Percentiles rank a stretch among this genome's conserved stretches.
Evolutionary conservation across 352 stramenopile species (phyloP).

Genomic region (Phytophthora litchii): DNA sequence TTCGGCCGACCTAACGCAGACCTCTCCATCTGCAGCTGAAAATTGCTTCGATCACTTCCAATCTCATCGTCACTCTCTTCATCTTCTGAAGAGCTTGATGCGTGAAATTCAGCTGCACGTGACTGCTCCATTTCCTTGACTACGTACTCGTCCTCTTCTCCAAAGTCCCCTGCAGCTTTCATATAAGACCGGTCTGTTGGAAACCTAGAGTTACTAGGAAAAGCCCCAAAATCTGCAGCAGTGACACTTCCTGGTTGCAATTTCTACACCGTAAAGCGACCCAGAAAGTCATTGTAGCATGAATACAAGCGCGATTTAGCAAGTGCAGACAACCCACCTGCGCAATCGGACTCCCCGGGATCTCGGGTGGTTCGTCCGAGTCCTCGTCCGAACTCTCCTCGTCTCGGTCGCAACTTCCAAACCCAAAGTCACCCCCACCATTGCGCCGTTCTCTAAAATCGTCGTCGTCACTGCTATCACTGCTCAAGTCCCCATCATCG

Average conservation of each 20-base stretch:
- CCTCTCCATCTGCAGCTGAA: constrained; percentile 19
- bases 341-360: constrained; percentile 65
- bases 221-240: constrained; percentile 6
- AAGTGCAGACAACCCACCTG: constrained; percentile 17
- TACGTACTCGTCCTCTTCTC: constrained; percentile 63
- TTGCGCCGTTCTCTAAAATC: constrained; percentile 10
- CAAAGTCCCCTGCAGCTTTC: constrained; percentile 11
- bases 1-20: constrained; percentile 42
- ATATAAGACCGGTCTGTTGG: constrained; percentile 6
- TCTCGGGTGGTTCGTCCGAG: constrained; percentile 68
- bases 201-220: neutral
- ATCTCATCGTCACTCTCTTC: constrained; percentile 31
- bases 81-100: constrained; percentile 61
- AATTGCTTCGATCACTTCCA: constrained; percentile 4
- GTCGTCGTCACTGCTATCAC: constrained; percentile 17
- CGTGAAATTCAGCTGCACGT: constrained; percentile 59
- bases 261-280: constrained; percentile 17
- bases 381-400: constrained; percentile 28
- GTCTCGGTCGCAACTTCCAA: neutral
- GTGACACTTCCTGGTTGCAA: constrained; percentile 5
- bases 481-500: constrained; percentile 11
- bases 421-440: constrained; percentile 4
- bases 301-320: neutral
- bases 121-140: constrained; percentile 56
- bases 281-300: neutral